These are phyloP conservation scores for Jatropha curcas DNA, from an alignment of 345 rosid species.

Conservation along the genomic window DNA sequence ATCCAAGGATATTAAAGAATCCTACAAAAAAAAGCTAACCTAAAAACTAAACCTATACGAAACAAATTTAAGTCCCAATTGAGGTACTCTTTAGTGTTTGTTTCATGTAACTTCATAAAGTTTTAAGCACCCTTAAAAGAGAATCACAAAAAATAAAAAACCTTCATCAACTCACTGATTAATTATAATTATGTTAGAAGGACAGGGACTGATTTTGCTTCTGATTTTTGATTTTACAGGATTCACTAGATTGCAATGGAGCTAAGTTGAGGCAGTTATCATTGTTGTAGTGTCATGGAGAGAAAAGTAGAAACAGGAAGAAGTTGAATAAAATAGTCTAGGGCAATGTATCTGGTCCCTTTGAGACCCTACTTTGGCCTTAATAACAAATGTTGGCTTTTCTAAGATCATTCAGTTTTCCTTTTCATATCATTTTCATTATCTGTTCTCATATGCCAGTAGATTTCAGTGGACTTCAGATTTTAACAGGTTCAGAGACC, in stretches of 20 bases:
- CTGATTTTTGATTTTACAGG: constrained; percentile 12
- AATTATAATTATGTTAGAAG: too few relatives aligned
- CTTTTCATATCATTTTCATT: not conserved
- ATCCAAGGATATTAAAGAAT: too few relatives aligned
- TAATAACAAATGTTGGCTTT: constrained; percentile 6
- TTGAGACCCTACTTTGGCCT: not conserved
- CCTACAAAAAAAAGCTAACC: too few relatives aligned
- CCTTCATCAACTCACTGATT: too few relatives aligned
- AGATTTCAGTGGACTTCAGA: not conserved
- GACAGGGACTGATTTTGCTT: not conserved
- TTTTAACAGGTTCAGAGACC: not conserved
- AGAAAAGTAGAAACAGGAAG: not conserved
- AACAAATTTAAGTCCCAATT: too few relatives aligned
- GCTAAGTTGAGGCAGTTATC: not conserved
- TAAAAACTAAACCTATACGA: too few relatives aligned
- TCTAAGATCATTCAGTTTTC: not conserved
- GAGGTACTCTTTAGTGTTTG: too few relatives aligned
- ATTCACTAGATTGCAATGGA: constrained; percentile 14
- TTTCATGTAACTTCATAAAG: too few relatives aligned
- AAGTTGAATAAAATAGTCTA: not conserved
- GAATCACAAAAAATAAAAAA: too few relatives aligned
- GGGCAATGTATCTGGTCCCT: not conserved
- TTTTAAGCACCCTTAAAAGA: too few relatives aligned
- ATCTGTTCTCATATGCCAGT: not conserved
- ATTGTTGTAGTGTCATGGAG: not conserved